Evolutionary conservation across 805 yeast species (phyloP), one percentile per base, ranked within the genome.

Genomic region (Saccharomycopsis amapae): DNA sequence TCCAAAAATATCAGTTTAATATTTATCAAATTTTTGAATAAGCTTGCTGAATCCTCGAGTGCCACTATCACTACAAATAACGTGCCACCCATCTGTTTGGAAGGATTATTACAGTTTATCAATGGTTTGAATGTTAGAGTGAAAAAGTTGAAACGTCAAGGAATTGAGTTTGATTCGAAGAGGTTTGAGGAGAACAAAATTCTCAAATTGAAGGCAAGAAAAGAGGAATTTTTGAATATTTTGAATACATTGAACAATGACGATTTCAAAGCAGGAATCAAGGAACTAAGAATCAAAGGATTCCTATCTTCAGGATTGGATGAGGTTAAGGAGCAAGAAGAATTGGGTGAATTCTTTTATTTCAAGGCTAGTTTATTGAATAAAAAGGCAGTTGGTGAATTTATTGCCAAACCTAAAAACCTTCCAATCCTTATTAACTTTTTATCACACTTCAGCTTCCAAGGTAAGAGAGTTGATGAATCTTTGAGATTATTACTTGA

Each of bases 71-170:
- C 95, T 0, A 85, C 96, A 0, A 85, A 84, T 33, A 81, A 76
- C 56, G 95, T 90, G 1, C 97, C 98, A 0, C 96, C 97, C 0
- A 74, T 88, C 5, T 90, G 97, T 56, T 67, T 93, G 42, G 97
- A 93, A 56, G 95, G 97, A 1, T 62, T 93, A 2, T 67, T 90
- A 19, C 73, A 85, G 2, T 78, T 83, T 46, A 68, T 89, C 35
- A 75, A 77, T 48, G 79, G 81, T 13, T 67, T 85, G 38, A 72
- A 75, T 53, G 40, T 37, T 25, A 22, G 53, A 30, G 49, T 49
- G 2, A 48, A 49, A 46, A 17, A 17, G n/a, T 41, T 48, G 42
- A 51, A 52, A 25, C 30, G 32, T 17, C 34, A 40, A 7, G 45
- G 43, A 34, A 52, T 52, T 4, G 38, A 46, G 2, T 46, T 50